Evolutionary conservation across 2,329 filamentous ascomycete genomes (phyloP), one percentile per base, ranked within the genome.

Genomic region (Macroventuria anomochaeta): DNA sequence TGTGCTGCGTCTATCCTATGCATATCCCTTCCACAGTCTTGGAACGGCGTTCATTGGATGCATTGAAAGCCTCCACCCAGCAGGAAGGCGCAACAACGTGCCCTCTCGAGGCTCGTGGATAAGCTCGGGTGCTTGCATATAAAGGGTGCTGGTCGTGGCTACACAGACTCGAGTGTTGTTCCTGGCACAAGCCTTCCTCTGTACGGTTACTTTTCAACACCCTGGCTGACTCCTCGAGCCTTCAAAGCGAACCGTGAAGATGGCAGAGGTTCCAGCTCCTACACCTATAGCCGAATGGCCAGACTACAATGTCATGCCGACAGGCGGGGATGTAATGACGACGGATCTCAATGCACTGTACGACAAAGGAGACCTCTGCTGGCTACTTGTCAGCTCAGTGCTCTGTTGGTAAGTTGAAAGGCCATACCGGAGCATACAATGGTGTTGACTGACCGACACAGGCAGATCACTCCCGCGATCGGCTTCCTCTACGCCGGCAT

Each of bases 311-410:
- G 63, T 65, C 31, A 66, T 74, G 44, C 76, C 76, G 5, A 71
- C 69, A 2, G 77, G 78, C 21, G 78, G 77, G n/a, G 67, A 80
- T 39, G 77, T 78, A 10, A 64, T 79, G 36, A 79, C 76, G 0
- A 72, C 77, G 40, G 73, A 80, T 42, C 67, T 80, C 46, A 79
- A 78, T 55, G 74, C 76, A 1, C 72, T 72, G 0, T 80, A 80
- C 37, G 75, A 80, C 53, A 80, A 80, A 68, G 78, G 78, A 10
- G 76, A 80, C 18, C 54, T 80, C 4, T 78, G 75, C 23, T 80
- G 77, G 77, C 41, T 80, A 44, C 58, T 80, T 34, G 46, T 61
- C 12, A 64, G 64, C 47, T 58, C 67, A 7, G 55, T 64, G 36
- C 52, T 72, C n/a, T 72, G 69, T 51, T 72, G 69, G 69, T 67